These are phyloP conservation scores for Pleurotus tuoliensis DNA, from an alignment of 768 basidiomycete species.

Conservation along the genomic window DNA sequence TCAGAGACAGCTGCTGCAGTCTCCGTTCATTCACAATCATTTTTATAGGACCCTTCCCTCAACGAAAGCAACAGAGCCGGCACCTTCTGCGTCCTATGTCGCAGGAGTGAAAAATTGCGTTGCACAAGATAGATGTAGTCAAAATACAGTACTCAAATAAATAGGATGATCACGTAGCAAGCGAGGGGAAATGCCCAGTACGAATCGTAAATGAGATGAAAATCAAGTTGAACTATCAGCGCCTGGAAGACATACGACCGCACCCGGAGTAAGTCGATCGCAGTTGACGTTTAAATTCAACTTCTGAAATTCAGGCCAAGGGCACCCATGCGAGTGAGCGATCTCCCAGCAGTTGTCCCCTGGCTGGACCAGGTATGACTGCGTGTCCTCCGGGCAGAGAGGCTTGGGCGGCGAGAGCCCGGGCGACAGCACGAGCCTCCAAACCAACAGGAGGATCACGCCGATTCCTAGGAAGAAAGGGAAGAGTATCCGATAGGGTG, in stretches of 20 bases:
- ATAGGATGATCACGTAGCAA: too few relatives aligned
- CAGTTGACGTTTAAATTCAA: conserved; percentile 54
- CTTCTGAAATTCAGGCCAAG: conserved; percentile 46
- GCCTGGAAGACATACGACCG: conserved; percentile 39
- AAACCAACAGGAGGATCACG: conserved; percentile 58
- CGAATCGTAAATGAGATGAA: not conserved
- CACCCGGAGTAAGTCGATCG: conserved; percentile 55
- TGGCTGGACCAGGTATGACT: conserved; percentile 44
- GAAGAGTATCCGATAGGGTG: conserved; percentile 55
- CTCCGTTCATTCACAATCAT: too few relatives aligned
- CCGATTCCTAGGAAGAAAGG: conserved; percentile 72
- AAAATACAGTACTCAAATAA: too few relatives aligned
- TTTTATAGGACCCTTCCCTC: too few relatives aligned
- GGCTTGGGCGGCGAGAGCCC: conserved; percentile 29
- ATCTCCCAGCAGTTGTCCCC: conserved; percentile 71
- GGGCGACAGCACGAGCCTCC: conserved; percentile 51
- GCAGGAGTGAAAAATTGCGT: too few relatives aligned
- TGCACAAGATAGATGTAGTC: too few relatives aligned
- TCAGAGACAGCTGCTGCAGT: too few relatives aligned
- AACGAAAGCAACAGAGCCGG: too few relatives aligned
- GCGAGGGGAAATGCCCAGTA: not conserved
- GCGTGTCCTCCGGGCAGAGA: conserved; percentile 34
- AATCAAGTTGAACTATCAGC: not conserved
- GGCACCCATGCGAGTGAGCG: conserved; percentile 41
- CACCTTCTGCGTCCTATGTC: too few relatives aligned